Base-by-base conservation (phyloP, 129 eudicot species). In the Kitagawia praeruptora region DNA sequence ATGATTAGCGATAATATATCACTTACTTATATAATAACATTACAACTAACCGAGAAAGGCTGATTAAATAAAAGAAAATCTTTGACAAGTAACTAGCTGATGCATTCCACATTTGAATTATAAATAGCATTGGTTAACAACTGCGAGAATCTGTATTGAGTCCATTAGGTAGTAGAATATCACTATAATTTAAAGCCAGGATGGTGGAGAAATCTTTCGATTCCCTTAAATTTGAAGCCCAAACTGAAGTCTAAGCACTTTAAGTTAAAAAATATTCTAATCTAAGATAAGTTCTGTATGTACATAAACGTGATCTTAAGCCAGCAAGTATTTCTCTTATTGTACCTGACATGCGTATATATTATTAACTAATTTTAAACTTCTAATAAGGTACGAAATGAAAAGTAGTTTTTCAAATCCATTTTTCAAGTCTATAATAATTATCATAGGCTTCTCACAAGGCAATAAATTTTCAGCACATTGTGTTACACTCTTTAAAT, bases 301-400 rank as follows among this genome's bases (percentile, higher is more conserved):
- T 39, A 38, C 75, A 39, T 44, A 38, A 9, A 40, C 41, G 51
- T 10, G 51, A 41, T n/a, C 14, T 0, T 46, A 40, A 44, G 37
- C 77, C 77, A 21, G 54, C 54, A 44, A 73, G 77, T 73, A 41
- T 44, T 44, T n/a, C 77, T 73, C 77, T 25, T 41, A 4, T 3
- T 23, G 54, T 73, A 73, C 8, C 31, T n/a, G 1, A 44, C 3
- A 28, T 72, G 34, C 23, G 3, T 5, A 44, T n/a, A 73, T 44
- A 27, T 73, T 19, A 27, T 44, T 19, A 23, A 41, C 41, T 34
- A 42, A 23, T n/a, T 3, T 21, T 41, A 15, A n/a, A 8, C 15
- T 73, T n/a, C 34, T 19, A 42, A 10, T 44, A 27, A 3, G 31
- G 54, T 41, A 23, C 19, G 5, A 73, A 41, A 44, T 9, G 53